Evolutionary conservation across 2,329 filamentous ascomycete genomes (phyloP), one percentile per base, ranked within the genome.

Genomic region (Epichloe uncinata): DNA sequence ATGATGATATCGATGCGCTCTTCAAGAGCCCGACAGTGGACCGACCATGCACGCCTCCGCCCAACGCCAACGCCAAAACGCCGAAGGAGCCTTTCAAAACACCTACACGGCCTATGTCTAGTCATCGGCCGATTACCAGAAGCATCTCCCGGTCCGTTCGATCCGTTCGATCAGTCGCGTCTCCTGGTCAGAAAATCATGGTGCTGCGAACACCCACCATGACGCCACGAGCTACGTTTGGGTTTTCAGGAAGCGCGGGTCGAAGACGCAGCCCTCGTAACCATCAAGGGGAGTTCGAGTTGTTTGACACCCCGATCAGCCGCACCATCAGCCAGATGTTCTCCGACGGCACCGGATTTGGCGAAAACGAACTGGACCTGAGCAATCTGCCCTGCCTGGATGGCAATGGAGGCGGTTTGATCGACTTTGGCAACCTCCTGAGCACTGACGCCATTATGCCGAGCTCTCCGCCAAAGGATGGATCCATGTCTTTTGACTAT

Each of bases 311-410:
- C 5, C 81, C 81, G 0, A 76, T 84, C 58, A 80, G 79, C 2
- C 72, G 76, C 37, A 78, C 81, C 20, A 72, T 87, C 36, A 78
- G 76, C 55, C 75, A 84, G 56, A 70, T 87, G 53, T 69, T 86
- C 18, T 81, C 75, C 7, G 77, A 82, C 52, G 69, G 69, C 9
- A 69, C 73, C 49, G 61, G 70, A 41, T 73, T 77, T 56, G 57
- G 66, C 60, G 36, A 68, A 62, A 51, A 69, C 26, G 69, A 74
- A 41, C 56, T 77, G 11, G 73, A 76, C 50, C 60, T 75, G 30
- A 61, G 60, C 47, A 63, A 54, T 50, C 54, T 74, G 35, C 67
- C 67, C 4, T 56, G 64, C n/a, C 56, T 72, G 1, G 68, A 68
- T 38, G 63, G 62, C 49, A 62, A 66, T 49, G 65, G 60, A 4